Evolutionary conservation across 169 alveolate species (phyloP), one percentile per base, ranked within the genome.

Genomic region (Babesia ovis): DNA sequence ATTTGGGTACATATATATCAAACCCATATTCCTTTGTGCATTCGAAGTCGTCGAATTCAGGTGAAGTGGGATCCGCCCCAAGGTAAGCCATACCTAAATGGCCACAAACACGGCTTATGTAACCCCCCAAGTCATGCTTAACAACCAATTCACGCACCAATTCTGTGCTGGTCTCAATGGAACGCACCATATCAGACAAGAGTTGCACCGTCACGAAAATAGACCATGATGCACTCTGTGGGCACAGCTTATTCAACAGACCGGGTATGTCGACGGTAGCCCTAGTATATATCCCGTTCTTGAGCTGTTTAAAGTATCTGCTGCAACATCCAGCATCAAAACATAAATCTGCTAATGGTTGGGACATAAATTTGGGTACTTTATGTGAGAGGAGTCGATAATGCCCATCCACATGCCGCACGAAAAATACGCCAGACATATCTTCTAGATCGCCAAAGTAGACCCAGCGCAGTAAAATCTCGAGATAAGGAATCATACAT

Each of bases 391-490:
- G 4, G 14, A 68, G 23, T 20, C 34, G 39, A 42, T 68, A 68
- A 42, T 29, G 57, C 42, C 42, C 77, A 64, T 53, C 27, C 12
- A 41, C 42, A 31, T 25, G 39, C 41, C 46, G 27, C 41, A 77
- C 73, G 48, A 77, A 77, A 77, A 77, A 68, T 29, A 51, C 74
- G 0, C 62, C 61, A 35, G 23, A 1, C 0, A 12, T 57, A 22
- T 66, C 71, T 0, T 66, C 55, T 23, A 77, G 41, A 53, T 68
- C 81, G 35, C 86, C 86, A n/a, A 22, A 77, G 50, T 46, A 59
- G 18, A 77, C 50, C 79, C 79, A 77, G 43, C 51, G 43, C 20
- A 77, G 68, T 23, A 77, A n/a, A 11, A 50, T 27, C 39, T 69
- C 81, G 35, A 77, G 46, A 32, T 54, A 77, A 18, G 79, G 76